A percentile compares a stretch with the other conserved stretches of the same genome.
Conservation (phyloP, 2,329 filamentous ascomycete species). For the Claviceps citrina region DNA sequence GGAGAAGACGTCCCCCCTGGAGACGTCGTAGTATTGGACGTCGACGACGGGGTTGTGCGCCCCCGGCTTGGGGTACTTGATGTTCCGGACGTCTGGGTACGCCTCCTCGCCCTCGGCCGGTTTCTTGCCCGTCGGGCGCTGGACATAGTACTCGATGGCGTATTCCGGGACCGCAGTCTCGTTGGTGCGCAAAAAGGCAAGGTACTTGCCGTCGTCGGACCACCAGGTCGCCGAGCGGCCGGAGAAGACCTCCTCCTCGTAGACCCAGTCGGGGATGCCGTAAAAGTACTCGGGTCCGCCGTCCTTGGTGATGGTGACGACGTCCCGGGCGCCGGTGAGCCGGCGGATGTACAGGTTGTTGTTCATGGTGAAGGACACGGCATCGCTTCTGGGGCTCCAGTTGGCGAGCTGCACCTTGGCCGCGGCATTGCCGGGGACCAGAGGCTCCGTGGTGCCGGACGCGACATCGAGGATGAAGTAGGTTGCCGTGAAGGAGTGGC, state of each 20-base stretch:
- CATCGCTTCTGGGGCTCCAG: constrained; percentile 79
- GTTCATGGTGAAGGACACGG: constrained; percentile 73
- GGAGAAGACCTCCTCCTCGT: constrained; percentile 53
- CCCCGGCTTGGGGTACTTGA: constrained; percentile 96
- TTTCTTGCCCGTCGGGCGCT: constrained; percentile 60
- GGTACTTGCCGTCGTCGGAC: constrained; percentile 74
- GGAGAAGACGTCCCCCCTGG: constrained; percentile 60
- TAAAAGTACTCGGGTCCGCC: constrained; percentile 85
- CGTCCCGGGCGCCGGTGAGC: constrained; percentile 32
- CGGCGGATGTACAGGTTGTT: constrained; percentile 83
- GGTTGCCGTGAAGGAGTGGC: constrained; percentile 69
- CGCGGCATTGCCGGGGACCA: constrained; percentile 53
- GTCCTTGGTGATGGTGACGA: constrained; percentile 67
- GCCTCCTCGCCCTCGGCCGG: constrained; percentile 58
- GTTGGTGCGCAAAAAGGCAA: constrained; percentile 87
- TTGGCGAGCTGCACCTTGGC: constrained; percentile 66
- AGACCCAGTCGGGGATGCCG: constrained; percentile 94
- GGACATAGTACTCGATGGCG: constrained; percentile 84
- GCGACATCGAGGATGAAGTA: constrained; percentile 92
- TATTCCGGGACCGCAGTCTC: constrained; percentile 85
- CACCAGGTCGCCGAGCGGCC: constrained; percentile 85
- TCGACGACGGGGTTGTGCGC: constrained; percentile 84
- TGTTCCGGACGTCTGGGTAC: constrained; percentile 78
- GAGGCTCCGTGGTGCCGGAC: constrained; percentile 58
- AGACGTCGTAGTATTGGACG: constrained; percentile 75